phyloP scores from a whole-genome alignment of 2,329 filamentous ascomycete species.

The Monascus ruber region DNA sequence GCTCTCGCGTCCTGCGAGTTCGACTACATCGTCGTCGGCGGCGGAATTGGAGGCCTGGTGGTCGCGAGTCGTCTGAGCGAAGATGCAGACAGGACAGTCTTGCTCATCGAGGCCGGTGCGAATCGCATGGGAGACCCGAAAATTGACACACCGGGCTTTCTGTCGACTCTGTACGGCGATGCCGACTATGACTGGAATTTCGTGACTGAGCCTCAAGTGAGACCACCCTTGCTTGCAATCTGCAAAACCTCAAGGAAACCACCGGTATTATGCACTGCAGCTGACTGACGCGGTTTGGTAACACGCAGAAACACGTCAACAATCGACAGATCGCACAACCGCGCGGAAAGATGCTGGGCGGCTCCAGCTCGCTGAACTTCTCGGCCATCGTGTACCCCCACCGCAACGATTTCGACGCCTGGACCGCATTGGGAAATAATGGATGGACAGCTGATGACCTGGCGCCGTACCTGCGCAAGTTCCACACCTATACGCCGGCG shows the following conservation, averaged over 20 bases:
- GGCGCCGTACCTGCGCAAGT: slow-evolving; percentile 41
- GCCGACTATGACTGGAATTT: slow-evolving; percentile 17
- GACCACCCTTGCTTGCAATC: no score
- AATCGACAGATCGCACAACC: slow-evolving; percentile 32
- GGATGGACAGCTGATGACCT: slow-evolving; percentile 36
- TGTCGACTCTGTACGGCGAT: slow-evolving; percentile 8
- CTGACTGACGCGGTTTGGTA: no score
- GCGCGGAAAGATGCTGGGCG: slow-evolving; percentile 40
- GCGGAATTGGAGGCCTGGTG: slow-evolving; percentile 20
- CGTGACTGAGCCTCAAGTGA: slow-evolving; percentile 12
- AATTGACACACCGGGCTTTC: slow-evolving; percentile 11
- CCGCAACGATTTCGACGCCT: slow-evolving; percentile 33
- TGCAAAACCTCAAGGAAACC: no score
- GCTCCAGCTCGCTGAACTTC: slow-evolving; percentile 37
- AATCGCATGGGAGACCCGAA: slow-evolving; percentile 13
- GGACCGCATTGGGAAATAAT: slow-evolving; percentile 35
- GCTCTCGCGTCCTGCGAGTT: slow-evolving; percentile 4
- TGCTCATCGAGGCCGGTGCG: slow-evolving; percentile 18
- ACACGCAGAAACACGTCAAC: slow-evolving; percentile 16
- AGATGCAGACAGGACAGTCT: slow-evolving; percentile 12
- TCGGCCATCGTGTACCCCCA: slow-evolving; percentile 11
- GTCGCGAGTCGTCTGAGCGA: slow-evolving; percentile 21
- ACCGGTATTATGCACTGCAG: no score
- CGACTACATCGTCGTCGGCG: slow-evolving; percentile 23
- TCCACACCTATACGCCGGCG: slow-evolving; percentile 15